Base-by-base conservation (phyloP, 2,329 filamentous ascomycete species). In the Phyllosticta ampelicida region DNA sequence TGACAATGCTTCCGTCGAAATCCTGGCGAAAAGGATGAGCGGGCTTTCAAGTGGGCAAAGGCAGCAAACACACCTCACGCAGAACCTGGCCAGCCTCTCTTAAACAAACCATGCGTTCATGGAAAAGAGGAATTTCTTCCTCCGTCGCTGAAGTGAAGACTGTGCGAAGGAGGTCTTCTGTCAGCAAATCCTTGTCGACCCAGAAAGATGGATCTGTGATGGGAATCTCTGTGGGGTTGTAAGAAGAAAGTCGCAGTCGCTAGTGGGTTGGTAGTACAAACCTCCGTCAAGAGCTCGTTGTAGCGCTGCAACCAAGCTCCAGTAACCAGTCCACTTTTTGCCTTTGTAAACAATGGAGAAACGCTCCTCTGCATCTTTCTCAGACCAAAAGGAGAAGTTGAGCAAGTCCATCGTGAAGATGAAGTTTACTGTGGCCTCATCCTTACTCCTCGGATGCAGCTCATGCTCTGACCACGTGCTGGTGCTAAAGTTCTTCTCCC, bases 321-420 rank as follows among this genome's bases (percentile, higher is more conserved):
- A 96, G 72, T 99, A 99, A 3, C 94, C 94, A 0, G 90, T 96
- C 90, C 90, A 97, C 59, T 74, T 83, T 71, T 83, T 86, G 26
- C 84, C 90, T 51, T 80, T 81, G 72, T 96, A 97, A 59, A 89
- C 85, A 49, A 99, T 81, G 9, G 87, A 81, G 71, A 92, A 99
- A 10, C 90, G 80, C 65, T 92, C 84, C 5, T 84, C 79, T 10
- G 87, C 85, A 2, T 71, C 67, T 60, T 78, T 73, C 55, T 89
- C 86, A 13, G 89, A 95, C 94, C 94, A 99, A 71, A 99, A 99
- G 20, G 86, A 95, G 69, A 97, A 99, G 70, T 99, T 99, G 54
- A 99, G 76, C 26, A 99, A 73, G 70, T 99, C 94, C 90, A 99
- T 95, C 19, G 89, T 90, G 70, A 99, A 97, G 66, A 99, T 92